phyloP scores from a whole-genome alignment of 768 basidiomycete species.

The Strobilomyces confusus region DNA sequence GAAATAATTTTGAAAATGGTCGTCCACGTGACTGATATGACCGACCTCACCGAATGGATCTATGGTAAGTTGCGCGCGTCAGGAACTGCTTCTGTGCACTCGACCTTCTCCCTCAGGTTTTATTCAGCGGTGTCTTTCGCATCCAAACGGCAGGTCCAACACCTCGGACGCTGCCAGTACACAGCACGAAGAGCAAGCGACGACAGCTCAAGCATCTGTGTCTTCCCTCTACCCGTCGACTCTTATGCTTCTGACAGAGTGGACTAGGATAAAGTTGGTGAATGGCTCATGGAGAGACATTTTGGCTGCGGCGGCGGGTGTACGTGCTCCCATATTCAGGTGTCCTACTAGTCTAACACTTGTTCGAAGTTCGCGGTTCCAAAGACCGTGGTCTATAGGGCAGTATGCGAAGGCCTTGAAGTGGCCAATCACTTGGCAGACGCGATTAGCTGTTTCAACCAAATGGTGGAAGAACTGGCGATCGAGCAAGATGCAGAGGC shows the following conservation, averaged over 20 bases:
- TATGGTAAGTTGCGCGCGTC: not conserved
- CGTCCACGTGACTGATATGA: not conserved
- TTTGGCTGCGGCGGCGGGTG: not conserved
- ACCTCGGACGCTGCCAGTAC: not conserved
- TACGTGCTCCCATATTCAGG: not conserved
- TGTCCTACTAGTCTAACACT: not conserved
- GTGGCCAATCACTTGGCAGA: not conserved
- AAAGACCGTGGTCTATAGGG: not conserved
- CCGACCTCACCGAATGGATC: not conserved
- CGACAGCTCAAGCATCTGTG: not conserved
- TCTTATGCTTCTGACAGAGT: not conserved
- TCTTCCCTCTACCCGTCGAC: not conserved
- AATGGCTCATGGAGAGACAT: not conserved
- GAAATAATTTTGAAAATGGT: not conserved
- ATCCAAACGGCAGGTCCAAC: not conserved
- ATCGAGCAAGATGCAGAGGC: not conserved
- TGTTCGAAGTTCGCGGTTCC: not conserved
- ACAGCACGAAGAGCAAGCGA: not conserved
- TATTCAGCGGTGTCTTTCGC: not conserved
- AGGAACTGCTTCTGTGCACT: not conserved
- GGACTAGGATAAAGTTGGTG: not conserved
- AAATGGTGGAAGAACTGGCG: not conserved
- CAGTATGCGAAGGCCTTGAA: not conserved
- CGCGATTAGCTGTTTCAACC: not conserved
- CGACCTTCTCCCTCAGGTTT: not conserved